phyloP scores from a whole-genome alignment of 176 grass and related monocot genomes.

The Alloteropsis semialata region DNA sequence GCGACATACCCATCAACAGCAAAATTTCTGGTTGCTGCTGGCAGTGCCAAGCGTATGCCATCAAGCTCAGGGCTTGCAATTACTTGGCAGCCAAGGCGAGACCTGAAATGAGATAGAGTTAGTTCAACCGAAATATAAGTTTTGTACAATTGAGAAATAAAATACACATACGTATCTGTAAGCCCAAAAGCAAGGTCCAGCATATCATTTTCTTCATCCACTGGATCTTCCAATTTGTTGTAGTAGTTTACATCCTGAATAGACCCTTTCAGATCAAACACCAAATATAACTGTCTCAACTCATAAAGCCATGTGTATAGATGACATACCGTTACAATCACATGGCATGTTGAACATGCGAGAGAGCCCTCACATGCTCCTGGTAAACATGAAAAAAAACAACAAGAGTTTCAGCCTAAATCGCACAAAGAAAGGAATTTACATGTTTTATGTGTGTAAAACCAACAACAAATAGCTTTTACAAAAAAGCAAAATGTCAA shows the following conservation, averaged over 20 bases:
- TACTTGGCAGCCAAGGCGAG: constrained; percentile 87
- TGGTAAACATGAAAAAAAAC: constrained; percentile 35
- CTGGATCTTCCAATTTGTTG: constrained; percentile 82
- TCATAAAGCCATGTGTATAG: not conserved
- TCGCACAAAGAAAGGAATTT: not conserved
- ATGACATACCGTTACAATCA: constrained; percentile 79
- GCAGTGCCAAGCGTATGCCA: constrained; percentile 68
- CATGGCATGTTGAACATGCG: constrained; percentile 95
- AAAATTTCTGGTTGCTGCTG: constrained; percentile 71
- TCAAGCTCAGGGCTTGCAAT: constrained; percentile 88
- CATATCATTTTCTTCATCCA: constrained; percentile 98
- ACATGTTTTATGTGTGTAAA: not conserved
- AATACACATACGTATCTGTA: constrained; percentile 58
- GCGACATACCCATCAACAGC: constrained; percentile 63
- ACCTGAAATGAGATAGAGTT: constrained; percentile 40
- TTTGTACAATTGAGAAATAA: constrained; percentile 20
- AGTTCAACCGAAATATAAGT: constrained; percentile 14
- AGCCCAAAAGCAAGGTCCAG: constrained; percentile 94
- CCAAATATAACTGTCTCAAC: constrained; percentile 8
- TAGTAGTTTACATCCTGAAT: constrained; percentile 80
- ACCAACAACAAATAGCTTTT: not conserved
- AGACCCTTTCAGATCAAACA: constrained; percentile 38
- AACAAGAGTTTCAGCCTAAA: constrained; percentile 11
- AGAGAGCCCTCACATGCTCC: constrained; percentile 93
- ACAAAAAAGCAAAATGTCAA: constrained; percentile 8